A percentile compares a stretch with the other conserved stretches of the same genome.
Evolutionary conservation across 352 stramenopile species (phyloP).

Genomic region (Phytophthora cactorum): DNA sequence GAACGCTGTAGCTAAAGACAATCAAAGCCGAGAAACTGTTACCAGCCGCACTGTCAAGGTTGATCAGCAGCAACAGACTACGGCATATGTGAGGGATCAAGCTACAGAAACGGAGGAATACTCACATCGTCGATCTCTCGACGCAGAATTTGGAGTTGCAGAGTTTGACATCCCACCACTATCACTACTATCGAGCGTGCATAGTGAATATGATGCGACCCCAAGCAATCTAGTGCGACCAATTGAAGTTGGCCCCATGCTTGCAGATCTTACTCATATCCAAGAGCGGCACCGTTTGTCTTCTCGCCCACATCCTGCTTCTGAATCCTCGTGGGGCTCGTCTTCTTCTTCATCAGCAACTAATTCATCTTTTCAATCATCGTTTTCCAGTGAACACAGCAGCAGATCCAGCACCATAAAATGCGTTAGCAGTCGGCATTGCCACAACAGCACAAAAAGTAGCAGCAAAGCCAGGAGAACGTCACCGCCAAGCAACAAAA

Average conservation of each 20-base stretch:
- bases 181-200: neutral
- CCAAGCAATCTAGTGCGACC: neutral
- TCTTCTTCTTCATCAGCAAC: conserved; percentile 11
- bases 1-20: neutral
- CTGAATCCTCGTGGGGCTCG: conserved; percentile 8
- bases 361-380: conserved; percentile 3
- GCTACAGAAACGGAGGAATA: conserved; percentile 23
- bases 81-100: conserved; percentile 22
- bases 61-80: conserved; percentile 30
- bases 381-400: conserved; percentile 15
- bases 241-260: conserved; percentile 19
- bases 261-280: conserved; percentile 23
- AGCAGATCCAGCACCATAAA: conserved; percentile 12
- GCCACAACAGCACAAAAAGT: conserved; percentile 10
- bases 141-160: neutral
- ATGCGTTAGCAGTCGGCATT: neutral
- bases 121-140: neutral
- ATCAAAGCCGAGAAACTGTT: neutral
- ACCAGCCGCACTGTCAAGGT: neutral
- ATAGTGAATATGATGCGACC: neutral
- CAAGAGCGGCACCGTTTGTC: neutral
- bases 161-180: conserved; percentile 7
- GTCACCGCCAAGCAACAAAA: neutral
- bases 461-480: conserved; percentile 3
- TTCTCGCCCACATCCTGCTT: neutral